Evolutionary conservation across 106 monocot genomes (phyloP).

Genomic region (Dioscorea dumetorum): DNA sequence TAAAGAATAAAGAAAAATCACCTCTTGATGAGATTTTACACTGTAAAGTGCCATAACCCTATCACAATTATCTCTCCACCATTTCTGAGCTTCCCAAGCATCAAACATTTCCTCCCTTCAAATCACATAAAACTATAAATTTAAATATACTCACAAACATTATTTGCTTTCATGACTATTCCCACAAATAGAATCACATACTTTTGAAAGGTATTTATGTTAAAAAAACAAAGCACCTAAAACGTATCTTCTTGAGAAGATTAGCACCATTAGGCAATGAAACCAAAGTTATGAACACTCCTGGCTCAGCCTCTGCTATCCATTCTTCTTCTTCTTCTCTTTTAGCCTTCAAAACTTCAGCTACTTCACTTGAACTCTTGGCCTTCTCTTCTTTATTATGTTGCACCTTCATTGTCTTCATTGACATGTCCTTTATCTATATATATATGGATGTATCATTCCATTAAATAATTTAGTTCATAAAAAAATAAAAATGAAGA

Average conservation of each 20-base stretch:
- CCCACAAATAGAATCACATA: no score
- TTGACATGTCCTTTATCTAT: constrained; percentile 23
- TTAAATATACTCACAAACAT: no score
- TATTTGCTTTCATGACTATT: no score
- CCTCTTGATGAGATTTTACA: constrained; percentile 40
- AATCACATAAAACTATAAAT: not conserved
- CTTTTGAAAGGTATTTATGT: no score
- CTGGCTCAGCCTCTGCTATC: constrained; percentile 46
- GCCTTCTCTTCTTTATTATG: not conserved
- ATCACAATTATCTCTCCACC: constrained; percentile 53
- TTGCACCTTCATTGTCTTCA: constrained; percentile 14
- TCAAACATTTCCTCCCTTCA: constrained; percentile 41
- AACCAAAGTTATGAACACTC: constrained; percentile 37
- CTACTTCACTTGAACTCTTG: not conserved
- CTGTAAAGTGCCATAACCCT: constrained; percentile 39
- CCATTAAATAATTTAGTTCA: not conserved
- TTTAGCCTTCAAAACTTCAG: not conserved
- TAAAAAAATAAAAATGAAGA: no score
- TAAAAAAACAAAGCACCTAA: constrained; percentile 21
- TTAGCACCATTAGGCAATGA: constrained; percentile 25
- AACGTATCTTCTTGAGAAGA: constrained; percentile 32
- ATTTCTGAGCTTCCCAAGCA: constrained; percentile 26
- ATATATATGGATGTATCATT: not conserved
- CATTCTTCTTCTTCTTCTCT: constrained; percentile 38
- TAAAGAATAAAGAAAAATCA: not conserved